Base-by-base conservation (phyloP, 2,329 filamentous ascomycete genomes). In the Nemania sp. region DNA sequence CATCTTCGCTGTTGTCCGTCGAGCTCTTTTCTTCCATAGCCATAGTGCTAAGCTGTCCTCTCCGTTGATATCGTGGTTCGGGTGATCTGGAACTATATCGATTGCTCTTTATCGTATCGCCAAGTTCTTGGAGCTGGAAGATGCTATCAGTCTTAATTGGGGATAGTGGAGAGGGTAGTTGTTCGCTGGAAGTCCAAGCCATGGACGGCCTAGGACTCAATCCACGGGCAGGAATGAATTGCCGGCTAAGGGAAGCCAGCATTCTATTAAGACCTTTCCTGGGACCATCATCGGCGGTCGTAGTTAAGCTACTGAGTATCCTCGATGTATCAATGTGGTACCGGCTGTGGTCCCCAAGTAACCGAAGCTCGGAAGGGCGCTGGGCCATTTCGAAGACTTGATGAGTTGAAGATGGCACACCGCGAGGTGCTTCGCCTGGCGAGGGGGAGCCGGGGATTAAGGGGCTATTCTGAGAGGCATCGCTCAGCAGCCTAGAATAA, bases 111-210 rank as follows among this genome's bases (percentile, higher is more conserved):
- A 56, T 59, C n/a, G 42, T 59, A 24, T 64, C 30, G 3, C 64
- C 64, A 14, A 65, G 49, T 2, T 44, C 34, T 47, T 62, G 60
- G 6, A 67, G 60, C 4, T 37, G 56, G 14, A 61, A 48, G 3
- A 66, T 61, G 40, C 60, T 66, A 3, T 45, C 52, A 1, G 48
- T 57, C 28, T 53, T 61, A 30, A 61, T 59, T 2, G 59, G 59
- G 1, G 56, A 54, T 30, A 59, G 15, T 14, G 54, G 31, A 12
- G 49, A 9, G 20, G 47, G n/a, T 14, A 23, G 15, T 15, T 49
- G 30, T 22, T 54, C 49, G 3, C 9, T 23, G 8, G 50, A 14
- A n/a, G 14, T 15, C 53, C 49, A 40, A 12, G 20, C 12, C n/a
- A 15, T 28, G 14, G 50, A 36, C 15, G 26, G 46, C 9, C 48